These are phyloP conservation scores for Aspergillus sp. DNA, from an alignment of 2,329 filamentous ascomycete genomes.

Conservation along the genomic window DNA sequence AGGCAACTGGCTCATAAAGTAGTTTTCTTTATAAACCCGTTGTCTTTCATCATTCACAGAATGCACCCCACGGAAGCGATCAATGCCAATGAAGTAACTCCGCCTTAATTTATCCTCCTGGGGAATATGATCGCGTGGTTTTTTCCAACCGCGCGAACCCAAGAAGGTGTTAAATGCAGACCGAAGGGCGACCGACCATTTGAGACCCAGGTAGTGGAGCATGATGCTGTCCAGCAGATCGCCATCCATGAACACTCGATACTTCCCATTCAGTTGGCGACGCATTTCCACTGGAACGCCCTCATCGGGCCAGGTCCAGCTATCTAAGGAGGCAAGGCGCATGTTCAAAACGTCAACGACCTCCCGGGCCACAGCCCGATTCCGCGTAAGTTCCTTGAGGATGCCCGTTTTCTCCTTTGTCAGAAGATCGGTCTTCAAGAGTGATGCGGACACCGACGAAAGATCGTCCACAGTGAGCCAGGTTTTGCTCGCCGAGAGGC, in stretches of 20 bases:
- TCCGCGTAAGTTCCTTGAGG: conserved; percentile 52
- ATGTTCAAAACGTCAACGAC: conserved; percentile 60
- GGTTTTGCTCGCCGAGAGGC: conserved; percentile 25
- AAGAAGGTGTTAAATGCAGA: conserved; percentile 39
- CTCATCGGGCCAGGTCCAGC: conserved; percentile 52
- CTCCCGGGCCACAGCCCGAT: conserved; percentile 51
- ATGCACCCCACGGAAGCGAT: neutral
- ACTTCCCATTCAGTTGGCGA: conserved; percentile 57
- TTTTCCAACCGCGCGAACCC: conserved; percentile 43
- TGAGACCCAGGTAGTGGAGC: conserved; percentile 54
- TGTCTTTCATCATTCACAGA: conserved; percentile 31
- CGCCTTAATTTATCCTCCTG: conserved; percentile 44
- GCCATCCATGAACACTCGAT: conserved; percentile 60
- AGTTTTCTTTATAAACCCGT: conserved; percentile 43
- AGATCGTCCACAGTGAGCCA: conserved; percentile 47
- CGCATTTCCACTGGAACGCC: conserved; percentile 52
- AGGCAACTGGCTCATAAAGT: conserved; percentile 60
- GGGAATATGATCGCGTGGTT: conserved; percentile 31
- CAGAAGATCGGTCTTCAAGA: conserved; percentile 53
- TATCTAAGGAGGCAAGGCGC: conserved; percentile 51
- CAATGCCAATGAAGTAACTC: conserved; percentile 43
- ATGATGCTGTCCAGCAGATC: conserved; percentile 58
- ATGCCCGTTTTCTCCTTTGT: conserved; percentile 52
- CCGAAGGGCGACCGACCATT: conserved; percentile 52
- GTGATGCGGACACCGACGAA: conserved; percentile 47